phyloP scores from a whole-genome alignment of 306 rosid species.

The Vachellia pachyceras region DNA sequence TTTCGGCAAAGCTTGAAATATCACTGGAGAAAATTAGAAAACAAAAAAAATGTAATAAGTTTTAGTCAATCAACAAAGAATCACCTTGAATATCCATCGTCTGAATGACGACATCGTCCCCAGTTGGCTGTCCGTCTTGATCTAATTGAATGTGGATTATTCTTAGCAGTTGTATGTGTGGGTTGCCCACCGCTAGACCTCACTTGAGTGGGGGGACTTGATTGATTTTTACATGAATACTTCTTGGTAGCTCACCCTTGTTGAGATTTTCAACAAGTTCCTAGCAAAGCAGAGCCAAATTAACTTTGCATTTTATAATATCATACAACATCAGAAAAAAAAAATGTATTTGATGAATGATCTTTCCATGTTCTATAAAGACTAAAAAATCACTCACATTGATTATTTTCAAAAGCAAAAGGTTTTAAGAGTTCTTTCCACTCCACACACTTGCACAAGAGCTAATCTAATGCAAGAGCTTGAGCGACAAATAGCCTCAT shows the following conservation, averaged over 20 bases:
- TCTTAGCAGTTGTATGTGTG: constrained; percentile 44
- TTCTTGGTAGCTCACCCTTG: constrained; percentile 70
- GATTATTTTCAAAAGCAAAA: constrained; percentile 16
- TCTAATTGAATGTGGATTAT: constrained; percentile 71
- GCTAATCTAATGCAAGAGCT: no score
- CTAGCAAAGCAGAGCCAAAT: constrained; percentile 41
- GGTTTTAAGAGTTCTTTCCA: background rate
- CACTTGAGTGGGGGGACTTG: constrained; percentile 35
- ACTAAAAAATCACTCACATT: background rate
- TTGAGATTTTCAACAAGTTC: constrained; percentile 75
- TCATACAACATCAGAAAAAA: constrained; percentile 1
- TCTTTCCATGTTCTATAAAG: constrained; percentile 19
- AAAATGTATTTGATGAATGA: background rate
- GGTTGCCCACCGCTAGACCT: constrained; percentile 42
- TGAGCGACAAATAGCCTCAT: no score
- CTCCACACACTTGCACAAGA: background rate
- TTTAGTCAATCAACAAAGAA: constrained; percentile 4
- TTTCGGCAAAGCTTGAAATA: background rate
- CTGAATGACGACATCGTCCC: constrained; percentile 70
- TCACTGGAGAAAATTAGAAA: background rate
- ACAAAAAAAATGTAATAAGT: background rate
- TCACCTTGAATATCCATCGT: constrained; percentile 90
- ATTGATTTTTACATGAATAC: constrained; percentile 72
- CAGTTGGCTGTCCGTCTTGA: constrained; percentile 94
- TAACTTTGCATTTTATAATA: constrained; percentile 20